Evolutionary conservation across 2,329 filamentous ascomycete genomes (phyloP).

Genomic region (Gyromitra esculenta): DNA sequence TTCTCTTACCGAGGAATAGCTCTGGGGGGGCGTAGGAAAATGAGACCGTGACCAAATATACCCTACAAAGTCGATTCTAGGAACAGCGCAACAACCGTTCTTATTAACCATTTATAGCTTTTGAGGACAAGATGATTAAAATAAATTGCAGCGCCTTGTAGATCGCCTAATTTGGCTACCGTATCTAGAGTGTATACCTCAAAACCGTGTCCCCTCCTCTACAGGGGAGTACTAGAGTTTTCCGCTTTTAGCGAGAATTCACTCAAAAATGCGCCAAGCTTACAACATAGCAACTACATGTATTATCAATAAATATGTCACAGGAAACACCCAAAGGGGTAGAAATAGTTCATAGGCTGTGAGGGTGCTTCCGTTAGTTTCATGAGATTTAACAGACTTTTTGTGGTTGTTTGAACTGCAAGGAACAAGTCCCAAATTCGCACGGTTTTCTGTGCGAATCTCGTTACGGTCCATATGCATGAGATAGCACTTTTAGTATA

Average conservation of each 20-base stretch:
- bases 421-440: slow-evolving; percentile 1
- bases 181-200: neutral
- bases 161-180: neutral
- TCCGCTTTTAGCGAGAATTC: slow-evolving; percentile 1
- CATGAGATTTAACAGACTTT: too few species aligned
- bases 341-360: neutral
- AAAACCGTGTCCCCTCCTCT: neutral
- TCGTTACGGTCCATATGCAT: neutral
- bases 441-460: slow-evolving; percentile 13
- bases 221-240: neutral
- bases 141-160: neutral
- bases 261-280: slow-evolving; percentile 13
- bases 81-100: too few species aligned
- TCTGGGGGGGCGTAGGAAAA: too few species aligned
- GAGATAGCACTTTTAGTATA: neutral
- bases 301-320: neutral
- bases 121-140: neutral
- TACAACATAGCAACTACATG: neutral
- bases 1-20: neutral
- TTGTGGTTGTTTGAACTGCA: neutral
- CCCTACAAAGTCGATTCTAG: too few species aligned
- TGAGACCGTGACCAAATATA: too few species aligned
- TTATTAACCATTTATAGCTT: too few species aligned
- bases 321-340: neutral
- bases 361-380: neutral